Conservation (phyloP, 225 moss, liverwort and hornwort species). For the Rhytidiadelphus loreus region DNA sequence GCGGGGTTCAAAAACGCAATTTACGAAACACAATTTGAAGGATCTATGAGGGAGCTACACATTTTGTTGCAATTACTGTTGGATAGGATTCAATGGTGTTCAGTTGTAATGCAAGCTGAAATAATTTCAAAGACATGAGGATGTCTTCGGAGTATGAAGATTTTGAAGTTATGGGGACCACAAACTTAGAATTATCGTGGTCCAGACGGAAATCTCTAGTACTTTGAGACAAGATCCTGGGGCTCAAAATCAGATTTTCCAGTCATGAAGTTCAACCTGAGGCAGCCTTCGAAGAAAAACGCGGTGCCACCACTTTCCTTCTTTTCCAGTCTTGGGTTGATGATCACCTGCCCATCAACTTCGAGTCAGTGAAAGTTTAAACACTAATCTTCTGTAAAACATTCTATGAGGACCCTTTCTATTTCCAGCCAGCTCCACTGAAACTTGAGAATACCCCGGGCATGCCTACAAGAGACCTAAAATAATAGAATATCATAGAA, state of each 20-base stretch:
- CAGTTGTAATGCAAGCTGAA: background rate
- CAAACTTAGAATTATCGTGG: background rate
- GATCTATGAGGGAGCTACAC: background rate
- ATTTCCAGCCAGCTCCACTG: background rate
- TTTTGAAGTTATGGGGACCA: background rate
- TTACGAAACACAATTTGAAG: background rate
- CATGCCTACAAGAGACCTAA: background rate
- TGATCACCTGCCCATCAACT: conserved; percentile 53
- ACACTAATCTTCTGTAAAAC: background rate
- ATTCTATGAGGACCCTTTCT: background rate
- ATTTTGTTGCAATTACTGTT: background rate
- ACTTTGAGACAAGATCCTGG: background rate
- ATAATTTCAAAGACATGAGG: too few relatives aligned
- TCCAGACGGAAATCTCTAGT: too few relatives aligned
- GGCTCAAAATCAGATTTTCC: background rate
- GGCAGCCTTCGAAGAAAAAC: conserved; percentile 89
- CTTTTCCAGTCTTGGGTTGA: conserved; percentile 73
- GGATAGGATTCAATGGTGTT: too few relatives aligned
- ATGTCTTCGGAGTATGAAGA: background rate
- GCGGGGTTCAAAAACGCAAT: background rate
- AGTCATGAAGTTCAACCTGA: conserved; percentile 30
- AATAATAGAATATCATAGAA: background rate
- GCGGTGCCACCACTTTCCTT: conserved; percentile 48
- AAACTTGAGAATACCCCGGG: background rate
- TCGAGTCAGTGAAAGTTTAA: background rate